phyloP scores from a whole-genome alignment of 2,329 filamentous ascomycete genomes.

The Alternaria sp. region DNA sequence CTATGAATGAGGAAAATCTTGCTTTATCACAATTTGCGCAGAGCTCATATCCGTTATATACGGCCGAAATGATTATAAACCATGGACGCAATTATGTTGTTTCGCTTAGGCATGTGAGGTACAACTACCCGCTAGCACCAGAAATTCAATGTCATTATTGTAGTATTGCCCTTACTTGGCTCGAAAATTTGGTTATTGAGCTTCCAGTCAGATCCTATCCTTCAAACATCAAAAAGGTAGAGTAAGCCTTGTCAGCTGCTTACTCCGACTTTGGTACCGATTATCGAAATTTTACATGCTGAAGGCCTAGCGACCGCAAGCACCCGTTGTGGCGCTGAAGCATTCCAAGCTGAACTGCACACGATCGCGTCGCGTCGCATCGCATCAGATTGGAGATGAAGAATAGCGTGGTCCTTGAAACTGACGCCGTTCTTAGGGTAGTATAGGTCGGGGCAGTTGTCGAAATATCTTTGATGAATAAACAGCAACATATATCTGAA shows the following conservation, averaged over 20 bases:
- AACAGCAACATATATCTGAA: not conserved
- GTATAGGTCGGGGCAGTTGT: not conserved
- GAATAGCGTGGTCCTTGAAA: not conserved
- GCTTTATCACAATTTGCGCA: fast-evolving
- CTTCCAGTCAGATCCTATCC: not conserved
- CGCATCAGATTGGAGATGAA: not conserved
- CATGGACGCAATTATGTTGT: not conserved
- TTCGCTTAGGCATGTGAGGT: not conserved
- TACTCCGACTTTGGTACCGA: not conserved
- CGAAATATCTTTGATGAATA: not conserved
- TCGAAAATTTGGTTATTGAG: not conserved
- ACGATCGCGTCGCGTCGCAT: not conserved
- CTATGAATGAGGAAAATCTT: not conserved
- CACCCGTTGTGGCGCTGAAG: not conserved
- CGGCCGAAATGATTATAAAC: not conserved
- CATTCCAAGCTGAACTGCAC: not conserved
- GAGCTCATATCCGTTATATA: not conserved
- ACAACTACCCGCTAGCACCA: not conserved
- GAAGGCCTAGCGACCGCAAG: not conserved
- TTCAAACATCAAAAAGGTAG: not conserved
- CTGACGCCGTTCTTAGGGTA: not conserved
- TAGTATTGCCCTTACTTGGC: not conserved
- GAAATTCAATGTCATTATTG: not conserved
- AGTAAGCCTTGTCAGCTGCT: conserved; percentile 5
- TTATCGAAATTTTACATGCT: not conserved